Evolutionary conservation across 2,329 filamentous ascomycete species (phyloP).

Genomic region (Cladophialophora bantiana): DNA sequence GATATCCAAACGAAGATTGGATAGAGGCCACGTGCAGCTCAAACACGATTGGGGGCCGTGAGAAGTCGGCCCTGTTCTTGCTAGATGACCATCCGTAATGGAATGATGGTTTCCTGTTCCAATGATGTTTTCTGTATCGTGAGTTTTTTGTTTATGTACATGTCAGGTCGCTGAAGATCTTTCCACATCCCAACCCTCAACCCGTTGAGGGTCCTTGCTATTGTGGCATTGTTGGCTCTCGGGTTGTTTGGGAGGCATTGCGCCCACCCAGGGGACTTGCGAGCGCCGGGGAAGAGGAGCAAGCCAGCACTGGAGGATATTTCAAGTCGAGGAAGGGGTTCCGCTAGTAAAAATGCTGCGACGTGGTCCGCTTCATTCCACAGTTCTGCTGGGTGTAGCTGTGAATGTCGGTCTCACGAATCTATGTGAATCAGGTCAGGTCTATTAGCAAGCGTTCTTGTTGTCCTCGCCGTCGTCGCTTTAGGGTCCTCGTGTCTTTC

Average conservation of each 20-base stretch:
- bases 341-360: neutral
- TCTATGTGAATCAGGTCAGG: constrained; percentile 52
- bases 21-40: neutral
- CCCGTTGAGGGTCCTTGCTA: neutral
- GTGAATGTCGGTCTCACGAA: constrained; percentile 83
- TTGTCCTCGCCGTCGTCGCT: neutral
- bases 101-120: neutral
- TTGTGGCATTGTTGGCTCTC: neutral
- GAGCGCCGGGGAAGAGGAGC: neutral
- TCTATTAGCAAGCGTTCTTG: neutral
- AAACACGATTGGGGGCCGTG: neutral
- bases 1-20: too few relatives aligned
- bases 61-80: neutral
- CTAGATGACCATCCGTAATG: neutral
- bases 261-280: neutral
- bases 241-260: neutral
- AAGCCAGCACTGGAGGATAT: neutral
- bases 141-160: constrained; percentile 2
- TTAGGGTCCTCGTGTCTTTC: neutral
- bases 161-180: neutral
- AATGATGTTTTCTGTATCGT: neutral
- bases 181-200: neutral
- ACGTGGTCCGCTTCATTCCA: constrained; percentile 57
- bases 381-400: constrained; percentile 69
- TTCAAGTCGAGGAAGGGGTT: neutral